Evolutionary conservation across 1,139 yeast genomes (phyloP).

Genomic region (Yueomyces sp.): DNA sequence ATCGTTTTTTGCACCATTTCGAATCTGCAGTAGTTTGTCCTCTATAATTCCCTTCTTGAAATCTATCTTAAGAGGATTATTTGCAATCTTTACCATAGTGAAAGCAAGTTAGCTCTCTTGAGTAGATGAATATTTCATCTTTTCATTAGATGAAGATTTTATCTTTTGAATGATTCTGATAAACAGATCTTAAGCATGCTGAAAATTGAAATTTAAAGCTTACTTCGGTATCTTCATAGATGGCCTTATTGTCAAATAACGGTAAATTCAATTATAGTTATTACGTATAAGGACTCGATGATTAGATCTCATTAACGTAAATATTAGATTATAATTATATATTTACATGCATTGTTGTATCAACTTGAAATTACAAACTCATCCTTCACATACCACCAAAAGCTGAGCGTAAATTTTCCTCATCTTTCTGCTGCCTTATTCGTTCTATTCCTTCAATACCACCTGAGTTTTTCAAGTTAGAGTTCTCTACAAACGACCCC

Average conservation of each 20-base stretch:
- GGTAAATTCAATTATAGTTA: too few species aligned
- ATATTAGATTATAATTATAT: too few species aligned
- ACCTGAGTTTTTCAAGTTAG: constrained; percentile 66
- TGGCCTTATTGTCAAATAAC: too few species aligned
- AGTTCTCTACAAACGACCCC: constrained; percentile 73
- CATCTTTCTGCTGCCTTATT: constrained; percentile 52
- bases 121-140: too few species aligned
- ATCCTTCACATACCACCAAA: constrained; percentile 14
- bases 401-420: constrained; percentile 44
- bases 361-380: not conserved
- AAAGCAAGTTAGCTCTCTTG: not conserved
- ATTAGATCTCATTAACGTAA: too few species aligned
- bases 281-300: too few species aligned
- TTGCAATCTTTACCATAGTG: constrained; percentile 2
- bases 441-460: constrained; percentile 82
- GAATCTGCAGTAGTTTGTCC: constrained; percentile 37
- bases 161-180: too few species aligned
- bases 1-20: constrained; percentile 19
- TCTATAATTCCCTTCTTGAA: constrained; percentile 37
- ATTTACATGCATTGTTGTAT: too few species aligned
- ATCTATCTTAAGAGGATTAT: constrained; percentile 30
- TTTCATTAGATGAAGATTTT: too few species aligned
- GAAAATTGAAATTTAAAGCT: too few species aligned
- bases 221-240: too few species aligned
- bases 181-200: too few species aligned